Percentiles rank a stretch among this genome's conserved stretches.
Conservation (phyloP, 192 early-diverging fungal species). For the Glomus cerebriforme region DNA sequence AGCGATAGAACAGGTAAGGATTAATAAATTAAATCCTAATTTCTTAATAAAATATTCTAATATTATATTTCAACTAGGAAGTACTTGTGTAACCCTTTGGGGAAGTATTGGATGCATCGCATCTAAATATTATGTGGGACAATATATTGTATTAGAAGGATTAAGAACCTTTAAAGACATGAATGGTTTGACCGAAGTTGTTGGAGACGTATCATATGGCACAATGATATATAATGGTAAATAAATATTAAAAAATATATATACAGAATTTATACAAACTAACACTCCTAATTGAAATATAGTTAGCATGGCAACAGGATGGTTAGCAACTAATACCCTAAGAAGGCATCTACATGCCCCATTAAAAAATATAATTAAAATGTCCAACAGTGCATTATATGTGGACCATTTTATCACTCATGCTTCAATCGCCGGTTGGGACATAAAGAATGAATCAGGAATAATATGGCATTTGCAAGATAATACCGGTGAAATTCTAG, state of each 20-base stretch:
- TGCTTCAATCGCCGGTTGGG: not conserved
- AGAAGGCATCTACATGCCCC: not conserved
- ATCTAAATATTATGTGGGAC: not conserved
- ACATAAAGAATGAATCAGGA: not conserved
- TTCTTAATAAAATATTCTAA: not conserved
- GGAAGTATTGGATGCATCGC: not conserved
- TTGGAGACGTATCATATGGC: not conserved
- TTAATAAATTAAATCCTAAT: too few species aligned
- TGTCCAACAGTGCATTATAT: not conserved
- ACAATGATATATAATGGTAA: conserved; percentile 12
- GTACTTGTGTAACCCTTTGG: not conserved
- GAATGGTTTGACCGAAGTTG: not conserved
- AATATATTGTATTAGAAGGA: conserved; percentile 12
- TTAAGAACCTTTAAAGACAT: not conserved
- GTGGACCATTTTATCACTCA: conserved; percentile 1
- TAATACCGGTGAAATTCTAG: not conserved
- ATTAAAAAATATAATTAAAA: not conserved
- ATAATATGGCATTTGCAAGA: conserved; percentile 5
- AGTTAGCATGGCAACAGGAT: conserved; percentile 6
- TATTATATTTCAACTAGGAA: not conserved
- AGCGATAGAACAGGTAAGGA: conserved; percentile 4
- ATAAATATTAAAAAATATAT: not conserved
- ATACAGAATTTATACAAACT: not conserved
- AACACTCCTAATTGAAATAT: not conserved
- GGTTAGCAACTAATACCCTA: not conserved